These are phyloP conservation scores for Blastocystis sp. DNA, from an alignment of 352 stramenopile species.

Conservation along the genomic window DNA sequence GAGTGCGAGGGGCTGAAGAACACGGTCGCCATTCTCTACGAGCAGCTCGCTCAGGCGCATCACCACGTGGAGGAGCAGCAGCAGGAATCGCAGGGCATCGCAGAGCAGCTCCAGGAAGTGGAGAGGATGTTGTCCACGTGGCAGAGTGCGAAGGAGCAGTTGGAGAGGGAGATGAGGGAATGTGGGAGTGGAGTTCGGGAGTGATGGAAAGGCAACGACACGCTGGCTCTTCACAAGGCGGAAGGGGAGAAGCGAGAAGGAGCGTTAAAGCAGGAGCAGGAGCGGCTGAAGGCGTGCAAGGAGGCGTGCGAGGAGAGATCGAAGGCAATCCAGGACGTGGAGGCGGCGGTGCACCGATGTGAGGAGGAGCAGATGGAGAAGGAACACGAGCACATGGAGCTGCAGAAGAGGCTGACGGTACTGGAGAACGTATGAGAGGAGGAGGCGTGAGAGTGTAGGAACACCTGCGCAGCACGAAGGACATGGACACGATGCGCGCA, in stretches of 20 bases:
- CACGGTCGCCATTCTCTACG: constrained; percentile 26
- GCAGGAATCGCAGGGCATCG: neutral
- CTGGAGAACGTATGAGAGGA: constrained; percentile 14
- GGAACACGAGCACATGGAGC: constrained; percentile 5
- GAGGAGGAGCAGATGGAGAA: neutral
- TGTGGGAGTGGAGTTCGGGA: neutral
- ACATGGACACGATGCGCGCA: neutral
- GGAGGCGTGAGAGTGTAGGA: neutral
- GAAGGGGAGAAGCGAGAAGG: neutral
- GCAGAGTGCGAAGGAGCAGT: neutral
- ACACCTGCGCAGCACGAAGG: neutral
- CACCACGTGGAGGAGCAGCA: neutral
- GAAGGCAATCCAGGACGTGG: neutral
- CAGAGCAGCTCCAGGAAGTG: neutral
- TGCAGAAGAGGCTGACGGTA: neutral
- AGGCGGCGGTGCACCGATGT: neutral
- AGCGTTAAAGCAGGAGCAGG: neutral
- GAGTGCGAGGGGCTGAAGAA: constrained; percentile 57
- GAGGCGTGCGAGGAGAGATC: neutral
- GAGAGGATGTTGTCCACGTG: neutral
- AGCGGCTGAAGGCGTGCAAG: neutral
- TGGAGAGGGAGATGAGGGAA: neutral
- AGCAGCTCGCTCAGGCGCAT: neutral
- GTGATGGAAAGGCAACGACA: neutral
- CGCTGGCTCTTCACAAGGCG: neutral